Conservation (phyloP, 441 rosid genomes). For the Pelargonium citronellum region DNA sequence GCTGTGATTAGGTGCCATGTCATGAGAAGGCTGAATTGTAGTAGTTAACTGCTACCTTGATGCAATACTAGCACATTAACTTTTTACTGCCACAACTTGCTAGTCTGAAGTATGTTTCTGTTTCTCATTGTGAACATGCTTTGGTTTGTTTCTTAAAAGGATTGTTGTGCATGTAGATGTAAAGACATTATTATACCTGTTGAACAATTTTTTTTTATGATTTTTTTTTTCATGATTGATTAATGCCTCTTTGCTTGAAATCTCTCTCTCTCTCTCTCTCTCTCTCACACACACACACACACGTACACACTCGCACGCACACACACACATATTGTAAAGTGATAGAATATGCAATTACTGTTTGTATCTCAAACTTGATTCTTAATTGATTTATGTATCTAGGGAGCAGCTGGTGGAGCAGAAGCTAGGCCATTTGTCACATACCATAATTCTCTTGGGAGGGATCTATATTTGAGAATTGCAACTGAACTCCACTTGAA, state of each 20-base stretch:
- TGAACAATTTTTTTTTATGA: background rate
- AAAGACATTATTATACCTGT: background rate
- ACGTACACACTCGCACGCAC: no score
- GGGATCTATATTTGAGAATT: slow-evolving; percentile 84
- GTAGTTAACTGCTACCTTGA: slow-evolving; percentile 1
- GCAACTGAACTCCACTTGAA: slow-evolving; percentile 95
- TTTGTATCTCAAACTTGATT: slow-evolving; percentile 24
- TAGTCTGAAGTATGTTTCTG: background rate
- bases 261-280: background rate
- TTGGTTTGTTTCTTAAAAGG: background rate
- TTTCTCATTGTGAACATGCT: background rate
- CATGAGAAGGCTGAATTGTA: background rate
- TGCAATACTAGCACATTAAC: background rate
- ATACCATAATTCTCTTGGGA: slow-evolving; percentile 83
- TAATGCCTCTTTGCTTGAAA: background rate
- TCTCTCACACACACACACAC: no score
- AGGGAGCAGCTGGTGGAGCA: slow-evolving; percentile 99
- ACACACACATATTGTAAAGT: background rate
- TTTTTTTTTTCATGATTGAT: background rate
- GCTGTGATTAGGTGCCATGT: background rate
- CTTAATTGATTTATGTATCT: slow-evolving; percentile 39
- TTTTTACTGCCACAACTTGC: slow-evolving; percentile 3
- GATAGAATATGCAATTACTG: background rate
- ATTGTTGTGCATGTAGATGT: background rate
- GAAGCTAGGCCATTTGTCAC: slow-evolving; percentile 97